Base-by-base conservation (phyloP, 441 rosid species). In the Omphalea diandra region DNA sequence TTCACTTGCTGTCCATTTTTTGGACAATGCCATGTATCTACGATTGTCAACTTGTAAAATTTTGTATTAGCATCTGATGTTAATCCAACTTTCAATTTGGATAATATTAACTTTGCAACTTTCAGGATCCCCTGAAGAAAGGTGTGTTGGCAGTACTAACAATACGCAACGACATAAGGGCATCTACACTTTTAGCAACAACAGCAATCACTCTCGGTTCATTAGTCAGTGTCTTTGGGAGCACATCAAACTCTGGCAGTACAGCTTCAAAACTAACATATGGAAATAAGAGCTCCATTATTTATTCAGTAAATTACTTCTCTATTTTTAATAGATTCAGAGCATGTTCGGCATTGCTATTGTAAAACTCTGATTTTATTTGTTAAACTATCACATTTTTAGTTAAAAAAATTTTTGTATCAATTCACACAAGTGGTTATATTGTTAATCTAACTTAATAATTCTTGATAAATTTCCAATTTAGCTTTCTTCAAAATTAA, bases 121-220 rank as follows among this genome's bases (percentile, higher is more conserved):
- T 74, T 65, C 87, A 90, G 98, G 97, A 93, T 71, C 97, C 98
- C 32, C 46, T 93, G 68, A 91, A 91, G 74, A 93, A 93, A 36
- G 98, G 98, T 17, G 79, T 74, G 17, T 78, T 93, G 54, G 88
- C 91, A 4, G 93, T 93, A 49, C 98, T 90, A 74, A 93, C 97
- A 31, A 81, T 93, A 70, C 88, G 98, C 9, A 91, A 93, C 86
- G 91, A 93, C 83, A 91, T 93, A 64, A 93, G 90, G 98, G 97
- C 98, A 68, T 93, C 98, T 0, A 93, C 98, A 0, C 89, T 91
- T 65, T 79, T 91, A 77, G 97, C 94, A 41, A 93, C 94, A 10
- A 83, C 92, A 44, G 94, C 97, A 54, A 93, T 93, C 74, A 88
- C 98, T 70, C 90, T 93, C 32, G 84, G 93, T 73, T 93, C 98